Conservation (phyloP, 2,329 filamentous ascomycete genomes). For the Fusarium guadeloupense region DNA sequence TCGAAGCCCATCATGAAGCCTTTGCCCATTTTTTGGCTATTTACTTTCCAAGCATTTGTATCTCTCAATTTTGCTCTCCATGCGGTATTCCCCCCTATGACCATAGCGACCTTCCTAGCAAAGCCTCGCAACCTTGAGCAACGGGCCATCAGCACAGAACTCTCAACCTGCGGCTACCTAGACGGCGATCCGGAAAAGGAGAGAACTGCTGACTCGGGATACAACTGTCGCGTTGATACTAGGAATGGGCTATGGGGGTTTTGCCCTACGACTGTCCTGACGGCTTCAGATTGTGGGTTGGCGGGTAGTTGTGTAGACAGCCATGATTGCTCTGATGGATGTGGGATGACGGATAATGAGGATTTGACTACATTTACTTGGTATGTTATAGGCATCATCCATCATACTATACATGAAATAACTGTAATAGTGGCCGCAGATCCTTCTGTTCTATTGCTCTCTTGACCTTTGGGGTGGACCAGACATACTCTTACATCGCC, state of each 20-base stretch:
- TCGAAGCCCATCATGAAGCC: not conserved
- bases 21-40: not conserved
- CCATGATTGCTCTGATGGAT: constrained; percentile 46
- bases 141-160: constrained; percentile 27
- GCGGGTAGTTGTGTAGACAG: constrained; percentile 50
- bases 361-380: constrained; percentile 49
- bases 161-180: constrained; percentile 46
- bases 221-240: constrained; percentile 50
- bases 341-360: constrained; percentile 39
- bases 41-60: not conserved
- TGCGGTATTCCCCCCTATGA: not conserved
- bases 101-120: not conserved
- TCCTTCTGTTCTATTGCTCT: constrained; percentile 49
- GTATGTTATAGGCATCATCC: constrained; percentile 30
- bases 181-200: constrained; percentile 44
- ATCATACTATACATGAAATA: not conserved
- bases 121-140: not conserved
- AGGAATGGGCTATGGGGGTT: constrained; percentile 51
- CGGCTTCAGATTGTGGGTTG: constrained; percentile 51
- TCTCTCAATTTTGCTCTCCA: not conserved
- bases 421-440: not conserved
- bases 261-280: constrained; percentile 49
- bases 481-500: constrained; percentile 51
- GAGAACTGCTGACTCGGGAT: constrained; percentile 48
- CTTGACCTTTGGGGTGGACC: constrained; percentile 45